Conservation (phyloP, 2,329 filamentous ascomycete species). For the Hypoxylon sp. region DNA sequence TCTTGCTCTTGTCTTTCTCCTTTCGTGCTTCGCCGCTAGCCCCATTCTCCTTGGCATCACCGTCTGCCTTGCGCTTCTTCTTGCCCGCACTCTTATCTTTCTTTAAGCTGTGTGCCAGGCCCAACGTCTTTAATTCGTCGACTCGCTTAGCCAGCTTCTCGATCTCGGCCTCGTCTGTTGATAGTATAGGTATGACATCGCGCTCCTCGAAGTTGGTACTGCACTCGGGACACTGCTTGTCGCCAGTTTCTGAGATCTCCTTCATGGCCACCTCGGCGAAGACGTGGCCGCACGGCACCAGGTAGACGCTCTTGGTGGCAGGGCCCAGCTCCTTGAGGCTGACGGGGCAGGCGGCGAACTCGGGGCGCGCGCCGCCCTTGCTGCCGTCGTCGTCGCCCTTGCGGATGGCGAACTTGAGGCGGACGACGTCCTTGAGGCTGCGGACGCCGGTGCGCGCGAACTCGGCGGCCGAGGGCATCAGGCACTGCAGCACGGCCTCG, state of each 20-base stretch:
- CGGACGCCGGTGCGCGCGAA: constrained; percentile 70
- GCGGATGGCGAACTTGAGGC: constrained; percentile 73
- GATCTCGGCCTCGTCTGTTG: constrained; percentile 74
- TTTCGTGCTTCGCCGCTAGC: constrained; percentile 57
- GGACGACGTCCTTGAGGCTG: constrained; percentile 84
- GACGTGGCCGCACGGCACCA: constrained; percentile 94
- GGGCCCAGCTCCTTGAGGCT: constrained; percentile 87
- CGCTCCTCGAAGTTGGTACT: constrained; percentile 74
- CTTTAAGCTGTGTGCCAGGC: constrained; percentile 87
- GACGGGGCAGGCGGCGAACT: constrained; percentile 83
- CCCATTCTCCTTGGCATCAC: constrained; percentile 46
- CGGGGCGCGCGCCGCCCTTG: constrained; percentile 39
- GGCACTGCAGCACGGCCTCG: constrained; percentile 77
- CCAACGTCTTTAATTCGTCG: constrained; percentile 72
- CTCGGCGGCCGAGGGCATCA: constrained; percentile 66
- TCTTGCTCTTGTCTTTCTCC: constrained; percentile 40
- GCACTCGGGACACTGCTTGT: constrained; percentile 73
- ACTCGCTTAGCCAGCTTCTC: constrained; percentile 70
- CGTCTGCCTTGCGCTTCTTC: constrained; percentile 64
- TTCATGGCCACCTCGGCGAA: constrained; percentile 88
- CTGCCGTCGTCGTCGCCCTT: constrained; percentile 51
- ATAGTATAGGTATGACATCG: constrained; percentile 84
- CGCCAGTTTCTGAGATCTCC: constrained; percentile 65
- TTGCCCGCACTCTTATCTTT: constrained; percentile 73
- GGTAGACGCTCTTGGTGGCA: constrained; percentile 79